Evolutionary conservation across 208 protist genomes (phyloP), one percentile per base, ranked within the genome.

Genomic region (Phytomonas francai): DNA sequence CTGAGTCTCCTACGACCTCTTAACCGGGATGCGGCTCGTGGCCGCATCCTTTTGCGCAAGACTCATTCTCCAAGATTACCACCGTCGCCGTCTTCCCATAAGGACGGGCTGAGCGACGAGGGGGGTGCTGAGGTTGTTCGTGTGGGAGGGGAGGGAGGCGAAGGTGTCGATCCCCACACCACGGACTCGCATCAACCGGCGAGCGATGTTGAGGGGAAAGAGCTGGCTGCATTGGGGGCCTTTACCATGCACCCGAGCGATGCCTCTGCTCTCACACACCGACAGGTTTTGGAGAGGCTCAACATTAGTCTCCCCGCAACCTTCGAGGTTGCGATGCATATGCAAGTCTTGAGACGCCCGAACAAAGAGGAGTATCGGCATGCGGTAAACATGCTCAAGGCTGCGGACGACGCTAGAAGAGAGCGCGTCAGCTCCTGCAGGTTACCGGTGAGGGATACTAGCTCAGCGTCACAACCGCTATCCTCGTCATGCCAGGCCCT

Each of bases 291-390:
- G 28, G 79, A 80, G 19, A 77, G 72, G 8, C 76, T 95, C 27
- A 85, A 80, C 57, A 68, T 95, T n/a, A 74, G 77, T 19, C 68
- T 95, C 32, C 73, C 85, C 33, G 80, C 83, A 16, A 79, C 82
- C 8, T 79, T 91, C 67, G 85, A 92, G 71, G 74, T 87, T 22
- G 83, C 83, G 27, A 87, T 85, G 81, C 83, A 90, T 70, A 82
- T 89, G 77, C 67, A 75, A 0, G 65, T 68, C 3, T 80, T 92
- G 78, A 80, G 85, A 2, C 31, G 34, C 16, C 63, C 79, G 7
- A 79, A 79, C 59, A 42, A 62, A 6, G 74, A 75, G 11, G 82
- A 91, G 73, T 32, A 69, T 51, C 69, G 67, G 58, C 78, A 81
- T 34, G 89, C 84, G 0, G 57, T 33, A 59, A 72, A 77, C 25